These are phyloP conservation scores for Hyphodiscus sp. DNA, from an alignment of 2,329 filamentous ascomycete genomes.

Conservation along the genomic window DNA sequence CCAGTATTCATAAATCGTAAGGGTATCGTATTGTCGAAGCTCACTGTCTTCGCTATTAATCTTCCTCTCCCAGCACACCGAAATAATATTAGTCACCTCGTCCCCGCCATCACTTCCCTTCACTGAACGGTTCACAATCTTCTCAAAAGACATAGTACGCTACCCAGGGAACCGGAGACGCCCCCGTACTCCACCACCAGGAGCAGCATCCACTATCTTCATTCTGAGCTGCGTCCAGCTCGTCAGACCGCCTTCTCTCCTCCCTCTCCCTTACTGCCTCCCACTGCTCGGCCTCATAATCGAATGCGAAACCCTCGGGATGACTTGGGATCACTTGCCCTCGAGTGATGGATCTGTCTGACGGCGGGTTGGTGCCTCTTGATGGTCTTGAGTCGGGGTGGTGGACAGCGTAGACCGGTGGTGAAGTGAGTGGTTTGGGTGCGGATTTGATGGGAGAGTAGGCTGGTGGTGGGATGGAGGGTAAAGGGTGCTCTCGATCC, in stretches of 20 bases:
- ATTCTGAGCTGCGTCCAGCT: neutral
- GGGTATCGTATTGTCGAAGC: neutral
- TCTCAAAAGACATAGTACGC: constrained; percentile 9
- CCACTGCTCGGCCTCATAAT: neutral
- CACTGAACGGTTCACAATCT: neutral
- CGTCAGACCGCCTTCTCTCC: constrained; percentile 1
- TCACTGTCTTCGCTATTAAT: neutral
- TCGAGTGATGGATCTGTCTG: neutral
- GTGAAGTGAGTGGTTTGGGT: neutral
- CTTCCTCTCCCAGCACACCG: neutral
- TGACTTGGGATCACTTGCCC: neutral
- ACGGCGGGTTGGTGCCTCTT: neutral
- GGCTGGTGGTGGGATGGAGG: neutral
- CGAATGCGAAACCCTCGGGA: neutral
- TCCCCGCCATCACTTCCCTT: neutral
- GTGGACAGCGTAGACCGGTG: neutral
- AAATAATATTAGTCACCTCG: neutral
- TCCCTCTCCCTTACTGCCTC: neutral
- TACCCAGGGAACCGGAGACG: neutral
- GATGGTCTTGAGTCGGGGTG: neutral
- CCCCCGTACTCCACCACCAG: constrained; percentile 11
- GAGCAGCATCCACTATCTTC: constrained; percentile 10
- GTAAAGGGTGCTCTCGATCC: neutral
- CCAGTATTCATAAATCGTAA: neutral
- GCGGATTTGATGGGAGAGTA: neutral